phyloP scores from a whole-genome alignment of 164 flowering plant species.

The Tetracentron sinense region DNA sequence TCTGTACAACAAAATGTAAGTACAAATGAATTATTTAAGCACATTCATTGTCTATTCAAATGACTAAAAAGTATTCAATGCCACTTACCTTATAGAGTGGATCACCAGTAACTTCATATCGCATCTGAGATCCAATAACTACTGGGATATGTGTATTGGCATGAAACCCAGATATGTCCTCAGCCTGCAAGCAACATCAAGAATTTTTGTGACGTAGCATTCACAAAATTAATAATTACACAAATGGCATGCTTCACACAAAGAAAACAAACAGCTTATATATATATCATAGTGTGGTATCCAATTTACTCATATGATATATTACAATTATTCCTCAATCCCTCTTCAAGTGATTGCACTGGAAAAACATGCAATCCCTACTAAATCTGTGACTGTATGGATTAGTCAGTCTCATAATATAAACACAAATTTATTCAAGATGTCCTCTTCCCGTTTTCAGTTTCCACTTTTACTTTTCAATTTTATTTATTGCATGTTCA shows the following conservation, averaged over 20 bases:
- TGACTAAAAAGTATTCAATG: background rate
- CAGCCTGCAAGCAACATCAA: constrained; percentile 41
- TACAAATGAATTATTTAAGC: too few relatives aligned
- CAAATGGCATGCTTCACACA: background rate
- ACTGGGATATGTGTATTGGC: constrained; percentile 80
- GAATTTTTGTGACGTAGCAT: background rate
- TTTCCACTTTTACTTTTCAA: too few relatives aligned
- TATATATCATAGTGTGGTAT: background rate
- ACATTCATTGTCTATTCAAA: background rate
- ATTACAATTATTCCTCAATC: too few relatives aligned
- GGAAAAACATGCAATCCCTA: too few relatives aligned
- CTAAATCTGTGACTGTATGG: too few relatives aligned
- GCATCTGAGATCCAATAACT: constrained; percentile 72
- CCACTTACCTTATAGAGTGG: constrained; percentile 56
- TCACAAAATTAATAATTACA: background rate
- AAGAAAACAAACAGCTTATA: background rate
- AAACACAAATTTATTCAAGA: too few relatives aligned
- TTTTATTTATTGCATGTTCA: too few relatives aligned
- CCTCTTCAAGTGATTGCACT: too few relatives aligned
- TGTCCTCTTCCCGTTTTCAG: too few relatives aligned
- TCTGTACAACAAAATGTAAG: background rate
- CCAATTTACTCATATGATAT: too few relatives aligned
- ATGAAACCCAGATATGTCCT: constrained; percentile 63
- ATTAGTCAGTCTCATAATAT: too few relatives aligned
- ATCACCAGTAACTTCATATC: constrained; percentile 79